Conservation (phyloP, 768 basidiomycete genomes). For the Inosperma sp. region DNA sequence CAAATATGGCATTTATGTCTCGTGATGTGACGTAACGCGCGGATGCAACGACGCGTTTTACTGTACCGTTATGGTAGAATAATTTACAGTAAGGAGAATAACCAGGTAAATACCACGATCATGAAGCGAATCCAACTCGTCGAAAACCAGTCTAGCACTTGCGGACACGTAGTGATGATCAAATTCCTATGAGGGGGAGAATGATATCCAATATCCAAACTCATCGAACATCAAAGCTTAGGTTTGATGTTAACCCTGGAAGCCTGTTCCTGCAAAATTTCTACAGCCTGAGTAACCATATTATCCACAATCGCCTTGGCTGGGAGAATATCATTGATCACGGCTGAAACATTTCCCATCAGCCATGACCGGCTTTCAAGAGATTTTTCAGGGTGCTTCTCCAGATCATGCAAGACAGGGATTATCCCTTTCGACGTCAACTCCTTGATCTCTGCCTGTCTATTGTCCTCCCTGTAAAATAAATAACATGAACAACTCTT, state of each 20-base stretch:
- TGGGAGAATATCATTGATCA: constrained; percentile 72
- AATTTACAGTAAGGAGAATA: too few relatives aligned
- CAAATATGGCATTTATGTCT: too few relatives aligned
- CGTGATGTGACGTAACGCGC: constrained; percentile 5
- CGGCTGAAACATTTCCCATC: constrained; percentile 76
- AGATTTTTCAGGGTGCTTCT: constrained; percentile 79
- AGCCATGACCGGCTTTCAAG: constrained; percentile 66
- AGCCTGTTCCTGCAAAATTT: constrained; percentile 33
- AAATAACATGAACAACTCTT: not conserved
- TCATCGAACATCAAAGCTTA: constrained; percentile 25
- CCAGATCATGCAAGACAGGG: constrained; percentile 65
- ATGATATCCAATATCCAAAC: not conserved
- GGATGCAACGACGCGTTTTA: not conserved
- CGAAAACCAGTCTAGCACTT: too few relatives aligned
- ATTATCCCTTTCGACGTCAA: constrained; percentile 81
- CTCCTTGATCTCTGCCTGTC: constrained; percentile 75
- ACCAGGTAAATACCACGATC: too few relatives aligned
- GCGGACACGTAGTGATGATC: too few relatives aligned
- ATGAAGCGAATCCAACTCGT: not conserved
- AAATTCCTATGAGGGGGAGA: too few relatives aligned
- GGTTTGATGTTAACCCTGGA: constrained; percentile 32
- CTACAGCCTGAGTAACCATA: constrained; percentile 52
- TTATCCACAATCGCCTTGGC: constrained; percentile 79
- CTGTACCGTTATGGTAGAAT: too few relatives aligned
- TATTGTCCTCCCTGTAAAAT: constrained; percentile 61